Percentiles rank a stretch among this genome's conserved stretches.
phyloP scores from a whole-genome alignment of 768 basidiomycete genomes.

The Ramaria sp. region DNA sequence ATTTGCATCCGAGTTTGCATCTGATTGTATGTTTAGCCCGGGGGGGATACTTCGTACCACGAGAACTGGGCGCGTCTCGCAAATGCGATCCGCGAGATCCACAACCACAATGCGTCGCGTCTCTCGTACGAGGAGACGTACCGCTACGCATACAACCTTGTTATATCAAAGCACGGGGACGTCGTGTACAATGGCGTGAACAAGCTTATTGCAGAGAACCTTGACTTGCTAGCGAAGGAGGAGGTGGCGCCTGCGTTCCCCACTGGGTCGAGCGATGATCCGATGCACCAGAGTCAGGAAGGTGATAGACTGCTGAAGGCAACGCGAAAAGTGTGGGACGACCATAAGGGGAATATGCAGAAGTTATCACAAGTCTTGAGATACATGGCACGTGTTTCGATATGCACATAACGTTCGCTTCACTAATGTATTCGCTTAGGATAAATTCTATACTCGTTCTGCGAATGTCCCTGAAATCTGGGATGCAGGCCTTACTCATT shows the following conservation, averaged over 20 bases:
- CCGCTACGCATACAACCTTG: slow-evolving; percentile 90
- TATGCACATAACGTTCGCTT: background rate
- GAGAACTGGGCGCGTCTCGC: slow-evolving; percentile 77
- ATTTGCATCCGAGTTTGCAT: background rate
- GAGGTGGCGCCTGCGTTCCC: slow-evolving; percentile 80
- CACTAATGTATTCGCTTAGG: slow-evolving; percentile 35
- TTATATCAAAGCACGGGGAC: slow-evolving; percentile 75
- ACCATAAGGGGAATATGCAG: slow-evolving; percentile 81
- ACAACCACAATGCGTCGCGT: slow-evolving; percentile 83
- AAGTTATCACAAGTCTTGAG: slow-evolving; percentile 84
- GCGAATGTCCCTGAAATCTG: slow-evolving; percentile 71
- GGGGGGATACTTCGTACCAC: slow-evolving; percentile 63
- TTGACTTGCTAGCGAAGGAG: slow-evolving; percentile 65
- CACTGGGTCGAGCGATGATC: slow-evolving; percentile 50
- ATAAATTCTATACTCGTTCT: slow-evolving; percentile 73
- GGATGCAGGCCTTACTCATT: slow-evolving; percentile 74
- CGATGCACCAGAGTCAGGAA: slow-evolving; percentile 67
- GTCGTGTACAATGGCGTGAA: slow-evolving; percentile 81
- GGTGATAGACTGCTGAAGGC: slow-evolving; percentile 80
- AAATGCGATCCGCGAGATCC: slow-evolving; percentile 85
- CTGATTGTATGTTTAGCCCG: slow-evolving; percentile 36
- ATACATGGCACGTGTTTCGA: slow-evolving; percentile 72
- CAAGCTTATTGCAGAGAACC: slow-evolving; percentile 68
- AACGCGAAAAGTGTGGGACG: slow-evolving; percentile 81
- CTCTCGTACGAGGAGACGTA: slow-evolving; percentile 92